These are phyloP conservation scores for Boeremia lycopersici DNA, from an alignment of 2,329 filamentous ascomycete species.

Conservation along the genomic window DNA sequence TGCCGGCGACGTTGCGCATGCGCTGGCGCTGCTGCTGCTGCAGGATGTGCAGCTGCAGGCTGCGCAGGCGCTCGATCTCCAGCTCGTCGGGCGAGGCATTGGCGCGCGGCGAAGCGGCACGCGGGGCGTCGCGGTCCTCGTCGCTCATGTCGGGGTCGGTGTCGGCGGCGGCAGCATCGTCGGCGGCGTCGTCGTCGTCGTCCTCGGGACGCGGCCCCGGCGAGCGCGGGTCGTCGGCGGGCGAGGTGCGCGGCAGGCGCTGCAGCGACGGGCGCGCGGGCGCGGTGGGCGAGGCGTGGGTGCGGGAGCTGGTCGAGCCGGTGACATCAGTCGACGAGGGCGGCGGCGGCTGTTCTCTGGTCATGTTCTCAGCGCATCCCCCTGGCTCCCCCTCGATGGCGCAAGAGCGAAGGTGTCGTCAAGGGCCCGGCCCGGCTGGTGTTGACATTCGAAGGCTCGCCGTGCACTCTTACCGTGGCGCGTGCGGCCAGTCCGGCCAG, in stretches of 20 bases:
- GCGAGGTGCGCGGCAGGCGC: conserved; percentile 20
- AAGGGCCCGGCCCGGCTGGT: conserved; percentile 9
- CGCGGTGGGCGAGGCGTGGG: conserved; percentile 7
- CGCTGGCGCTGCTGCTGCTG: conserved; percentile 49
- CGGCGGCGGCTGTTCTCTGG: conserved; percentile 12
- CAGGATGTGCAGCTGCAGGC: conserved; percentile 50
- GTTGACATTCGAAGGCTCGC: conserved; percentile 13
- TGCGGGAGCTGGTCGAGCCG: conserved; percentile 13
- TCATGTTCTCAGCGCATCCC: conserved; percentile 19
- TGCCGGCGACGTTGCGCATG: conserved; percentile 20
- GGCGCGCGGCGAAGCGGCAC: conserved; percentile 16
- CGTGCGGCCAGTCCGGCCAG: not conserved
- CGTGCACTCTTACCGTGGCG: not conserved
- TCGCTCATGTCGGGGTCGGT: conserved; percentile 29
- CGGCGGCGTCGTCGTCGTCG: conserved; percentile 10
- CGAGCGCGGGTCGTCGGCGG: conserved; percentile 12
- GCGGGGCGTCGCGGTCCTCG: no score
- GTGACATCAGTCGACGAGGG: conserved; percentile 11
- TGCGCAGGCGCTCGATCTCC: conserved; percentile 49
- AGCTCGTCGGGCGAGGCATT: conserved; percentile 42
- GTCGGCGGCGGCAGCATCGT: conserved; percentile 14
- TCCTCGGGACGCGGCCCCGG: conserved; percentile 15
- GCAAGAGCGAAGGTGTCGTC: conserved; percentile 9
- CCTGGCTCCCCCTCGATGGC: conserved; percentile 11
- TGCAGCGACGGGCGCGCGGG: conserved; percentile 32